Percentiles rank a stretch among this genome's conserved stretches.
phyloP scores from a whole-genome alignment of 1,284 basidiomycete genomes.

The Lentinula novae-zelandiae region DNA sequence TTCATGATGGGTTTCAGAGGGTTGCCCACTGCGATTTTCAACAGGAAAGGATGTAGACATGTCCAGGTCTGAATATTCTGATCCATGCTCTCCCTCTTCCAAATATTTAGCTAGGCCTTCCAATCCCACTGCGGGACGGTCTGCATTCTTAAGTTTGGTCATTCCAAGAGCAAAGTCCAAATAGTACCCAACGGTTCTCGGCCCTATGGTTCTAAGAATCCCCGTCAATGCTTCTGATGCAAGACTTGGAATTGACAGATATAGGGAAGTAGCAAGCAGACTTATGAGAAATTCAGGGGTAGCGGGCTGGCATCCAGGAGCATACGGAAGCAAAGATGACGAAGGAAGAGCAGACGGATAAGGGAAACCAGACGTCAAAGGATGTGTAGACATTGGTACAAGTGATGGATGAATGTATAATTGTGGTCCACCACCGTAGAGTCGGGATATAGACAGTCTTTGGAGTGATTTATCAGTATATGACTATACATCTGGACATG shows the following conservation, averaged over 20 bases:
- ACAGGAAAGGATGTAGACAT: not conserved
- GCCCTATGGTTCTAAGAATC: constrained; percentile 76
- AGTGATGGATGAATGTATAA: constrained; percentile 66
- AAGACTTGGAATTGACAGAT: constrained; percentile 79
- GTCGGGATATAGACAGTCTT: constrained; percentile 78
- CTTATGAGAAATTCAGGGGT: constrained; percentile 84
- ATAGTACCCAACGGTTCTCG: constrained; percentile 75
- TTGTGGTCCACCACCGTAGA: constrained; percentile 83
- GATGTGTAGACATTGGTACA: constrained; percentile 61
- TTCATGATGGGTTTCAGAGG: not conserved
- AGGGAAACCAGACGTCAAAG: constrained; percentile 66
- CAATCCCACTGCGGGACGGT: constrained; percentile 59
- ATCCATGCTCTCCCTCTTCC: constrained; percentile 27
- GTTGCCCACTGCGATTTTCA: not conserved
- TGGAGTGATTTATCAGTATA: constrained; percentile 14
- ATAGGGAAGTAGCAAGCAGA: constrained; percentile 63
- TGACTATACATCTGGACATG: not conserved
- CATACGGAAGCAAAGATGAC: constrained; percentile 25
- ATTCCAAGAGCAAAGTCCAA: constrained; percentile 82
- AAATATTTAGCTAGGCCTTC: constrained; percentile 62
- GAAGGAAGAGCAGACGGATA: constrained; percentile 29
- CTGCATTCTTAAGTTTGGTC: constrained; percentile 42
- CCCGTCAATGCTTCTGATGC: constrained; percentile 72
- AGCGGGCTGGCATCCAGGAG: constrained; percentile 64
- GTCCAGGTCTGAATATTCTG: constrained; percentile 17